A percentile compares a stretch with the other conserved stretches of the same genome.
Evolutionary conservation across 1,139 yeast genomes (phyloP).

Genomic region (Sugiyamaella grinbergsii): DNA sequence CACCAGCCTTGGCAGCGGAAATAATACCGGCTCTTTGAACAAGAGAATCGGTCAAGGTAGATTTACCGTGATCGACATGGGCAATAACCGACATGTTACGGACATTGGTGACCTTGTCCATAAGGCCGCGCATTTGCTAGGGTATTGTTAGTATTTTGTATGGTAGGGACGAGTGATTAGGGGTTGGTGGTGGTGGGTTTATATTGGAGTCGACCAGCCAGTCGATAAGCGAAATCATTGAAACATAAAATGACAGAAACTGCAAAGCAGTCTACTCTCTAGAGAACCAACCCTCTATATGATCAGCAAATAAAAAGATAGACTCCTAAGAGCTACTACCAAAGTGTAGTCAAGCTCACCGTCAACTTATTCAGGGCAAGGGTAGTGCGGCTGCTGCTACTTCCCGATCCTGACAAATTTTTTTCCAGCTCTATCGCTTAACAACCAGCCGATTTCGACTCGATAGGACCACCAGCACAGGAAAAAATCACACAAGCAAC

Average conservation of each 20-base stretch:
- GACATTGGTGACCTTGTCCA: constrained; percentile 99
- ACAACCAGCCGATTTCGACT: not conserved
- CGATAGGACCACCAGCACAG: not conserved
- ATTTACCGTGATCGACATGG: constrained; percentile 99
- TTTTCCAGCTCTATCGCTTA: no score
- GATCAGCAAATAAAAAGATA: no score
- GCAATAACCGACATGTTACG: constrained; percentile 99
- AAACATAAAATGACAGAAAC: no score
- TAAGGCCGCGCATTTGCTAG: constrained; percentile 90
- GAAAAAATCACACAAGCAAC: no score
- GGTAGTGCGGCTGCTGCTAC: not conserved
- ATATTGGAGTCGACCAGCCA: no score
- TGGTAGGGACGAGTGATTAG: no score
- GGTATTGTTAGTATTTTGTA: constrained; percentile 17
- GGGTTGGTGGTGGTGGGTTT: no score
- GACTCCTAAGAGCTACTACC: no score
- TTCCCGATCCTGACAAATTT: constrained; percentile 11
- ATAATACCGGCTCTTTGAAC: constrained; percentile 99
- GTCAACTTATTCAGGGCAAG: constrained; percentile 8
- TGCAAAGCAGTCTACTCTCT: no score
- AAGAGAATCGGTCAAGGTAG: constrained; percentile 98
- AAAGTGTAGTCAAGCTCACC: no score
- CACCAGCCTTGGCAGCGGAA: constrained; percentile 99
- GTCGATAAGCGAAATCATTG: no score
- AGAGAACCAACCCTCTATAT: not conserved